Base-by-base conservation (phyloP, 768 basidiomycete genomes). In the Tubosaeta sp. region DNA sequence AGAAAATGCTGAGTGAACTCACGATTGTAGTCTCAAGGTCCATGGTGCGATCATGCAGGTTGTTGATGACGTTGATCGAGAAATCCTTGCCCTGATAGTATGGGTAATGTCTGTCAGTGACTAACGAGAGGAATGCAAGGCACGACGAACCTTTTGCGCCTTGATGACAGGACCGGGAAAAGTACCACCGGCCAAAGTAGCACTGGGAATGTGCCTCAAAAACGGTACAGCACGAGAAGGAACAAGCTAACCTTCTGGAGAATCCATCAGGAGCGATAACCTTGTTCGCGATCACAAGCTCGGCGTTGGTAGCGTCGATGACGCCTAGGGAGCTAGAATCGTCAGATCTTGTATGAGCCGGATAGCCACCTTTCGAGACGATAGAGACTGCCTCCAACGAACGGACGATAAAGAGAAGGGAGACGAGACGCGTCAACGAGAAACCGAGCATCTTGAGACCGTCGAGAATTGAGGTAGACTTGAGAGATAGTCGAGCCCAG, bases 191-290 rank as follows among this genome's bases (percentile, higher is more conserved):
- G 77, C 75, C 35, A 81, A 62, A 3, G 74, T 69, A 18, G 78
- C 61, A 31, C 76, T 77, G 24, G 16, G 21, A 27, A 29, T 13
- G 13, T 7, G 4, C 3, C 24, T 57, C 29, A 56, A 34, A 27
- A 30, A 13, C 38, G 16, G 14, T 12, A 42, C 12, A 42, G 0
- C 13, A 8, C 2, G 11, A 41, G 46, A 30, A 6, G 32, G 16
- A 52, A 3, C 16, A 52, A 66, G 64, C 66, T 18, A 29, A 75
- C 75, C 69, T 66, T 38, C 66, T 66, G 40, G 49, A 46, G 49
- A 73, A 79, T 19, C 80, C 79, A 62, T 82, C 81, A 0, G 81
- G 81, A 13, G 75, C 56, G 46, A 82, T 74, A 12, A 64, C 50
- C 44, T 65, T 66, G 61, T 79, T 80, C 9, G 65, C 59, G 43